Base-by-base conservation (phyloP, 2,329 filamentous ascomycete species). In the Coniella lustricola region DNA sequence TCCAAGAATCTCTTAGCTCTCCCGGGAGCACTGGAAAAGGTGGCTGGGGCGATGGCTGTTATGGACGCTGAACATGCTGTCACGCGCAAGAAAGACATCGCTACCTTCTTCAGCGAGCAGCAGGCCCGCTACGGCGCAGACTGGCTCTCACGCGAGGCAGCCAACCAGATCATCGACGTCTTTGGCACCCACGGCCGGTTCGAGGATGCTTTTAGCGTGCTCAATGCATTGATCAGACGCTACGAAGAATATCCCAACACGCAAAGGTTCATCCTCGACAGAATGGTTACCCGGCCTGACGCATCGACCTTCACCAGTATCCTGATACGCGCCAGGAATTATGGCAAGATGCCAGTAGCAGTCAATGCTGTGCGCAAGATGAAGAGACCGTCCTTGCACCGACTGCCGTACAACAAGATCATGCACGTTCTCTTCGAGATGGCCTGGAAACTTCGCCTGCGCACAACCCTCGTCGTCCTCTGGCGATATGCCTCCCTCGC, bases 11-110 rank as follows among this genome's bases (percentile, higher is more conserved):
- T 76, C 42, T 63, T 77, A 35, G 57, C 64, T 7, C 63, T 67
- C 20, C 60, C 62, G 0, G 55, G 56, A 0, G 66, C 66, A 1
- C 60, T 68, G 7, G 63, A 62, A 7, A 59, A 59, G 9, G 61
- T 77, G 20, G 70, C 72, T 3, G 55, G 56, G 10, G 62, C 69
- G 38, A 70, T 76, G 67, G 71, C 67, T 7, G 54, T 60, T 10
- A 60, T 67, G 41, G 73, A 77, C 51, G 60, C 68, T 13, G 66
- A 73, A 55, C 62, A 64, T 9, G 67, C 71, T 5, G 62, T 69
- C n/a, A 59, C 60, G 46, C 55, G 62, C 5, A 63, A 64, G 8
- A 63, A 62, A 39, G 57, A 58, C 33, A 55, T 70, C 0, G 54
- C 62, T 3, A 47, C 53, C 0, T 75, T 77, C 49, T 47, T 75